These are phyloP conservation scores for Cytospora piceicola DNA, from an alignment of 2,329 filamentous ascomycete genomes.

Conservation along the genomic window DNA sequence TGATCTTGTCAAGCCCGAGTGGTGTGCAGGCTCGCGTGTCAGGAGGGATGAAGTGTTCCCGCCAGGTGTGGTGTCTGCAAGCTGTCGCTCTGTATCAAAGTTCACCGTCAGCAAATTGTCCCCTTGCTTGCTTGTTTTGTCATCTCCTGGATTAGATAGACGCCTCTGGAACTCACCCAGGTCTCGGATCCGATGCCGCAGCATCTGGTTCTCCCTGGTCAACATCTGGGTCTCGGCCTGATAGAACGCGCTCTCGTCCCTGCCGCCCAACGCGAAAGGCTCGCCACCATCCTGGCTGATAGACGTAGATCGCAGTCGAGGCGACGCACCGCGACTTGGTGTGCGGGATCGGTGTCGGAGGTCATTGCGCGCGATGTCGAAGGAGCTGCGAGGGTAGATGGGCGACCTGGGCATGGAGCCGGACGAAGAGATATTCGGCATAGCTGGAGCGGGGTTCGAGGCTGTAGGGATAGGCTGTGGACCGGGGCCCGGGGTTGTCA, in stretches of 20 bases:
- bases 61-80: conserved; percentile 47
- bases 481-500: conserved; percentile 31
- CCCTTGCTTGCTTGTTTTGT: neutral
- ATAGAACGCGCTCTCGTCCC: conserved; percentile 79
- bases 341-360: conserved; percentile 61
- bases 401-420: conserved; percentile 58
- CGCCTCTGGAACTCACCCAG: conserved; percentile 55
- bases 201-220: conserved; percentile 80
- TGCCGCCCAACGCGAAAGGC: conserved; percentile 60
- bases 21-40: conserved; percentile 53
- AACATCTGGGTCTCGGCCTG: conserved; percentile 81
- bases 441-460: conserved; percentile 41
- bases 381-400: conserved; percentile 57
- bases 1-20: conserved; percentile 53
- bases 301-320: conserved; percentile 60
- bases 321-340: conserved; percentile 60
- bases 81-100: conserved; percentile 52
- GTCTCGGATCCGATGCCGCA: conserved; percentile 73
- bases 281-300: conserved; percentile 65
- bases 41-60: conserved; percentile 38
- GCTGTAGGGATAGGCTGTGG: conserved; percentile 30
- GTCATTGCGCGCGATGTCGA: conserved; percentile 61
- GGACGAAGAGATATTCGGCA: conserved; percentile 42
- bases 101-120: conserved; percentile 30
- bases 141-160: neutral